A percentile compares a stretch with the other conserved stretches of the same genome.
phyloP scores from a whole-genome alignment of 1,284 basidiomycete genomes.

The Sanghuangporus baumii region DNA sequence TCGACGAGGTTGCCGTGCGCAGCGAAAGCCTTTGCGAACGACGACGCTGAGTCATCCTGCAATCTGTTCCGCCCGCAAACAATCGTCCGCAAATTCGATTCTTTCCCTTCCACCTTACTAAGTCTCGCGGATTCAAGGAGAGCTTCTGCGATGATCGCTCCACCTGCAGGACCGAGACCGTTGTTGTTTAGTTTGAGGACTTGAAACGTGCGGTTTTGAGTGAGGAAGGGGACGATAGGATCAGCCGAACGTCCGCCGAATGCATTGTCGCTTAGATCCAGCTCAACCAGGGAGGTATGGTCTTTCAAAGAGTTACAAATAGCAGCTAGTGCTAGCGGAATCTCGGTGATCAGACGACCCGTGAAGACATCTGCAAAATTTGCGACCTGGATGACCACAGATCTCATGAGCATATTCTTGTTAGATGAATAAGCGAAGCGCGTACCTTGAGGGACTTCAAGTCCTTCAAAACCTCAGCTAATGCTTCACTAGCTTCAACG shows the following conservation, averaged over 20 bases:
- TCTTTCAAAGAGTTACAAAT: constrained; percentile 85
- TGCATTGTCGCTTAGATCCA: constrained; percentile 94
- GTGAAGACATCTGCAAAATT: constrained; percentile 99
- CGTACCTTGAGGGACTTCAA: constrained; percentile 71
- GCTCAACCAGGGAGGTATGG: constrained; percentile 77
- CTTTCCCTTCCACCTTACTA: constrained; percentile 59
- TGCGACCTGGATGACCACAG: constrained; percentile 58
- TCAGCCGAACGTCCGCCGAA: constrained; percentile 96
- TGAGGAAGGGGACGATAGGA: constrained; percentile 89
- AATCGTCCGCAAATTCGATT: constrained; percentile 71
- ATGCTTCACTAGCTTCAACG: constrained; percentile 82
- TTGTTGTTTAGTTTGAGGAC: constrained; percentile 95
- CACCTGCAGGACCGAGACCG: constrained; percentile 92
- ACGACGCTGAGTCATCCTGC: constrained; percentile 82
- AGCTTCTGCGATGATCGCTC: constrained; percentile 81
- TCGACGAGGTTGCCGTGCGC: constrained; percentile 80
- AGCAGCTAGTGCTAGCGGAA: constrained; percentile 84
- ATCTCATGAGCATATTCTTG: neutral
- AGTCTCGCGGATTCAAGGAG: constrained; percentile 73
- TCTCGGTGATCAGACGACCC: constrained; percentile 92
- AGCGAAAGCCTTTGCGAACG: constrained; percentile 86
- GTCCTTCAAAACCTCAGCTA: constrained; percentile 76
- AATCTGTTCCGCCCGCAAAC: constrained; percentile 94
- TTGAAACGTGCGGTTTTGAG: constrained; percentile 72
- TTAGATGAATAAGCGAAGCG: neutral